Percentiles rank a stretch among this genome's conserved stretches.
phyloP scores from a whole-genome alignment of 2,329 filamentous ascomycete genomes.

The Coniochaeta pulveracea region DNA sequence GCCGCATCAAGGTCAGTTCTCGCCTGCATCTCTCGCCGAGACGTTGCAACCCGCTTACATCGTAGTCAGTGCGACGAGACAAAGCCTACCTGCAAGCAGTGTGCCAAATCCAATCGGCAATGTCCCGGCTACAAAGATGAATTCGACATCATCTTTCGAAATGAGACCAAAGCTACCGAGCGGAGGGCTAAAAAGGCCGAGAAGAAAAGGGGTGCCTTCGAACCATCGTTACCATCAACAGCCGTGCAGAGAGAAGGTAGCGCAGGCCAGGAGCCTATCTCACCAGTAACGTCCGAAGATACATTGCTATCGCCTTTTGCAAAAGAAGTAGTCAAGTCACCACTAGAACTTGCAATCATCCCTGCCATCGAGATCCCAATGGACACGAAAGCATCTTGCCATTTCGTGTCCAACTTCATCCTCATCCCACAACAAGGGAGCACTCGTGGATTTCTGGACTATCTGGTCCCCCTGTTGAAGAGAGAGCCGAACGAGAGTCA shows the following conservation, averaged over 20 bases:
- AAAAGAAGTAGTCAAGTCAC: slow-evolving; percentile 11
- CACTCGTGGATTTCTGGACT: slow-evolving; percentile 46
- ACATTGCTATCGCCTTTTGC: slow-evolving; percentile 9
- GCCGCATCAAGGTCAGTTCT: slow-evolving; percentile 57
- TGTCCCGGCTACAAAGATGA: slow-evolving; percentile 62
- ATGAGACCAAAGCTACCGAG: slow-evolving; percentile 59
- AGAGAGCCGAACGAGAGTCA: slow-evolving; percentile 30
- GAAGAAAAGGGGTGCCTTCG: no score
- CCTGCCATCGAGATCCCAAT: slow-evolving; percentile 32
- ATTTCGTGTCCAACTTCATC: slow-evolving; percentile 51
- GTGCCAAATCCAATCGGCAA: slow-evolving; percentile 48
- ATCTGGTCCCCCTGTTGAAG: slow-evolving; percentile 43
- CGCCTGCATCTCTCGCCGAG: background rate
- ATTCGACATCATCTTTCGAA: slow-evolving; percentile 61
- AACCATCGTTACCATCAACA: slow-evolving; percentile 9
- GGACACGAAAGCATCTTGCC: slow-evolving; percentile 44
- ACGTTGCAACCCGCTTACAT: no score
- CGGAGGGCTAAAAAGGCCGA: slow-evolving; percentile 46
- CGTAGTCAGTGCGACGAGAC: slow-evolving; percentile 50
- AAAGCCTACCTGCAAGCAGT: slow-evolving; percentile 55
- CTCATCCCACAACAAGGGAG: slow-evolving; percentile 38
- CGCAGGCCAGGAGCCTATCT: slow-evolving; percentile 6
- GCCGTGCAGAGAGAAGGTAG: slow-evolving; percentile 23
- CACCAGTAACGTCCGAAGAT: slow-evolving; percentile 1
- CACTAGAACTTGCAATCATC: slow-evolving; percentile 16